phyloP scores from a whole-genome alignment of 164 flowering plant genomes.

The Protea cynaroides region DNA sequence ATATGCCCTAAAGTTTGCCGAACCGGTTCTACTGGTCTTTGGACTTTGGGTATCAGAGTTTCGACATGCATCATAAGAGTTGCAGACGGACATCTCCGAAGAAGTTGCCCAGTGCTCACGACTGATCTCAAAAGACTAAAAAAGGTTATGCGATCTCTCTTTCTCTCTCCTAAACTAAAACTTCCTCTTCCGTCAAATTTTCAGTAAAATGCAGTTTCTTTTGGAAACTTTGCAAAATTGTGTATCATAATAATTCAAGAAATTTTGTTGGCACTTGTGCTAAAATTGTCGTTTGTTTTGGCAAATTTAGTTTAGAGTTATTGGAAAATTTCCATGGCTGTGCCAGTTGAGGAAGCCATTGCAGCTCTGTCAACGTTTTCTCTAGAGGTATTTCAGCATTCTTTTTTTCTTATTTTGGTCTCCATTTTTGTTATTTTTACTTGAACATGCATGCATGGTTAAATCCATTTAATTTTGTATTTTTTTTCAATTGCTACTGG shows the following conservation, averaged over 20 bases:
- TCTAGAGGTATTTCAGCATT: conserved; percentile 49
- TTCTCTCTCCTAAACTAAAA: not conserved
- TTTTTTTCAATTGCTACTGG: not conserved
- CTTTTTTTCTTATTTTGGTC: not conserved
- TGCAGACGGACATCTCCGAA: not conserved
- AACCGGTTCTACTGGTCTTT: too few species aligned
- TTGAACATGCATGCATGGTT: too few species aligned
- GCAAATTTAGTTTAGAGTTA: not conserved
- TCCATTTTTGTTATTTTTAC: too few species aligned
- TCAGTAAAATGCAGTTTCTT: not conserved
- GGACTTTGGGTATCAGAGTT: not conserved
- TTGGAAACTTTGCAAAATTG: not conserved
- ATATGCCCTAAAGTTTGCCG: too few species aligned
- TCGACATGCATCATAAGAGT: not conserved
- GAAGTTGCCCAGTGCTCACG: not conserved
- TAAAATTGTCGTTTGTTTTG: not conserved
- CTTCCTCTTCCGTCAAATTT: not conserved
- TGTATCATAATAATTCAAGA: too few species aligned
- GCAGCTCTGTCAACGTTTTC: conserved; percentile 95
- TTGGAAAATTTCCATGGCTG: conserved; percentile 46
- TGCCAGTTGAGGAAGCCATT: conserved; percentile 94
- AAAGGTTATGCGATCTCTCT: not conserved
- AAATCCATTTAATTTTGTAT: too few species aligned
- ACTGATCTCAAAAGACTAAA: not conserved
- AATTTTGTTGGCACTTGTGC: not conserved